Conservation (phyloP, 2,329 filamentous ascomycete genomes). For the Ramularia endophylla region DNA sequence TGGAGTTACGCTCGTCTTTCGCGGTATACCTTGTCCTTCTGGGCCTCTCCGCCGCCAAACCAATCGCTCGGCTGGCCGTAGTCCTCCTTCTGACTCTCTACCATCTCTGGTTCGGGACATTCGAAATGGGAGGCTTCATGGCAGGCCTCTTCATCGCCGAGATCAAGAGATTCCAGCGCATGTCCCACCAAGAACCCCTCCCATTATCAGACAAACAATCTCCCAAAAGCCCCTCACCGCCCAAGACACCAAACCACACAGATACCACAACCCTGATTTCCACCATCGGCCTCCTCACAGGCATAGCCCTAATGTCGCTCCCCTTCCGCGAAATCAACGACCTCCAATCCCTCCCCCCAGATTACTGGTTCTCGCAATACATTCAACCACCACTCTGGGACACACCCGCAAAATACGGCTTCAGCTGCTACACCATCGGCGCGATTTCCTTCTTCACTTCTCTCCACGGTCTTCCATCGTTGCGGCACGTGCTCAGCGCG, state of each 20-base stretch:
- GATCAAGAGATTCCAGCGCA: background rate
- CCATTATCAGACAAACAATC: too few relatives aligned
- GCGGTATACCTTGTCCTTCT: conserved; percentile 1
- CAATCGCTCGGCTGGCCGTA: background rate
- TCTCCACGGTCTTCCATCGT: background rate
- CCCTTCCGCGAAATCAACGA: conserved; percentile 1
- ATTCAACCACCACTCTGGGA: background rate
- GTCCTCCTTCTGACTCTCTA: background rate
- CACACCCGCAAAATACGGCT: background rate
- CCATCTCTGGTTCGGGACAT: conserved; percentile 1
- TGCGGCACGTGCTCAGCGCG: background rate
- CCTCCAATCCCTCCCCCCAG: conserved; percentile 1
- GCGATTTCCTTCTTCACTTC: background rate
- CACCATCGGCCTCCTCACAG: background rate
- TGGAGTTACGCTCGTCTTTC: conserved; percentile 4
- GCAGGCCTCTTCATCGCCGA: conserved; percentile 3
- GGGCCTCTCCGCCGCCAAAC: background rate
- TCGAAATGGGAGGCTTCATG: conserved; percentile 1
- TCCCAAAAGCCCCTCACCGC: too few relatives aligned
- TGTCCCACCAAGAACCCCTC: too few relatives aligned
- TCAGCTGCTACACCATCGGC: conserved; percentile 2
- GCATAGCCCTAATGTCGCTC: conserved; percentile 1
- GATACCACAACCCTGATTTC: background rate
- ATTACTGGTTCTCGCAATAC: conserved; percentile 2
- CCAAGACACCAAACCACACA: background rate